Evolutionary conservation across 2,329 filamentous ascomycete genomes (phyloP).

Genomic region (Rhinocladiella similis): DNA sequence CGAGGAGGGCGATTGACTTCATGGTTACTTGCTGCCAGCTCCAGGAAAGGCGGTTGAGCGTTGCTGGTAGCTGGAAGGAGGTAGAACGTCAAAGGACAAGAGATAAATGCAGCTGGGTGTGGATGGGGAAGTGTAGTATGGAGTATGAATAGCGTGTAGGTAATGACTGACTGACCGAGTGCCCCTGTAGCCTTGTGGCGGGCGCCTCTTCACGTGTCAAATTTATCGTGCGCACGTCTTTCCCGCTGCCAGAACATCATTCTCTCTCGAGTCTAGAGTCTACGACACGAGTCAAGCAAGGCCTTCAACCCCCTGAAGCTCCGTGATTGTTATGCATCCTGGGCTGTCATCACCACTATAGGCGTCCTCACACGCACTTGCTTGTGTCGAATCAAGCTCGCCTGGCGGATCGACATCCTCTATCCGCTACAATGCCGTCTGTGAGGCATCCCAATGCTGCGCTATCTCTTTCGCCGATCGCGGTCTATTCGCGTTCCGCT

Average conservation of each 20-base stretch:
- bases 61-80: constrained; percentile 7
- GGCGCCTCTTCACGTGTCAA: too few species aligned
- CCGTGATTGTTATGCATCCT: too few species aligned
- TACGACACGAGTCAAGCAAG: too few species aligned
- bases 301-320: too few species aligned
- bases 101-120: neutral
- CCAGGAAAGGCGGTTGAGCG: constrained; percentile 8
- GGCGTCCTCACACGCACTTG: neutral
- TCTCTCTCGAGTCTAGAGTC: too few species aligned
- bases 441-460: constrained; percentile 25
- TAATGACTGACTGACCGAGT: too few species aligned
- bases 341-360: neutral
- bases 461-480: constrained; percentile 27
- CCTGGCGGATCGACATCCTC: neutral
- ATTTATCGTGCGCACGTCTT: too few species aligned
- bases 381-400: neutral
- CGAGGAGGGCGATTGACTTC: constrained; percentile 14
- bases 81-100: neutral
- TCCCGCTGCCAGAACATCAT: too few species aligned
- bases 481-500: constrained; percentile 28
- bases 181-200: too few species aligned
- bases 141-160: too few species aligned
- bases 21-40: constrained; percentile 19
- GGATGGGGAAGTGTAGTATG: neutral
- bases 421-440: constrained; percentile 16